Base-by-base conservation (phyloP, 2,329 filamentous ascomycete genomes). In the Sporothrix brasiliensis region DNA sequence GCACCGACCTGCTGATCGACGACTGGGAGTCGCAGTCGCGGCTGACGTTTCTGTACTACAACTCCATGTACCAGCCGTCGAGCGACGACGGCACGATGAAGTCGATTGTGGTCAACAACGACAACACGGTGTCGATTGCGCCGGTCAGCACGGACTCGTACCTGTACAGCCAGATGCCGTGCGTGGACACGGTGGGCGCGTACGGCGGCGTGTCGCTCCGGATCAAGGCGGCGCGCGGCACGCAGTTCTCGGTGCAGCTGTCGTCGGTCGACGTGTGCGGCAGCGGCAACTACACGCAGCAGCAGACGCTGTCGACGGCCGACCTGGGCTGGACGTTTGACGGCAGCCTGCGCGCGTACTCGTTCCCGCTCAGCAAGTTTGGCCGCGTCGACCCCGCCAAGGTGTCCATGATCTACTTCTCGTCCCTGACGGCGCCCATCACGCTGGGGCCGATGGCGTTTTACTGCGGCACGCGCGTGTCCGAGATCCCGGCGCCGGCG, bases 11-110 rank as follows among this genome's bases (percentile, higher is more conserved):
- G 58, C 71, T 77, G 50, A 75, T 89, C 69, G 87, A 89, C 73
- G 87, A 89, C 78, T 89, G 85, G 83, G 81, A 81, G 69, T 89
- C 87, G 10, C 87, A 89, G 76, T 89, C 87, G 6, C 85, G 87
- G 41, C 77, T 89, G 68, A 87, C 85, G 1, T 89, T 89, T 77
- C 78, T 89, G 19, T 85, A 81, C 75, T 89, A 89, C 80, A 89
- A 89, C 75, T 81, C 87, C 50, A 79, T 88, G 78, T 79, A 84
- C 2, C 79, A 84, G 73, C 81, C 87, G 4, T 84, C 84, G 6
- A 87, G 85, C 47, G 85, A 88, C 73, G 87, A 89, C 76, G 83
- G 78, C 2, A 84, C 84, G 7, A 87, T 88, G 84, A 80, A 81
- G 27, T 87, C 85, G 1, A 78, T 88, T 30, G 79, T 82, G 16